A percentile compares a stretch with the other conserved stretches of the same genome.
Conservation (phyloP, 805 yeast species). For the Metschnikowia corniflorae region DNA sequence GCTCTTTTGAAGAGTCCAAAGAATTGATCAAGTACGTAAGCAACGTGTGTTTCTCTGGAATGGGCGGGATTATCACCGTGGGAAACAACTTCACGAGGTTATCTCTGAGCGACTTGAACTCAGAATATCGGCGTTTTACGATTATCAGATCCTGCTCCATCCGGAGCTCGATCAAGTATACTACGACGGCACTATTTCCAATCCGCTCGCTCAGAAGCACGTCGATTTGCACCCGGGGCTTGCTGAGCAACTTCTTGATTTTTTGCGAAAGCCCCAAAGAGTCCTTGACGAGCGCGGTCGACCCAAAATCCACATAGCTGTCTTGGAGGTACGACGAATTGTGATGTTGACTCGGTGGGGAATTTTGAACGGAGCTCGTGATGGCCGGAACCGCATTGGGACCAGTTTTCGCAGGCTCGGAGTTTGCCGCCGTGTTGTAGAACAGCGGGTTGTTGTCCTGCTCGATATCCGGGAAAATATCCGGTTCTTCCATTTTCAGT, state of each 20-base stretch:
- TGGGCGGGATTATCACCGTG: slow-evolving; percentile 40
- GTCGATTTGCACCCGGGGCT: slow-evolving; percentile 26
- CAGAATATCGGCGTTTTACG: slow-evolving; percentile 42
- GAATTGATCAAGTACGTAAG: slow-evolving; percentile 40
- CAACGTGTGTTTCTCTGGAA: slow-evolving; percentile 47
- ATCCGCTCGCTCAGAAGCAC: slow-evolving; percentile 36
- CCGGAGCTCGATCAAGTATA: slow-evolving; percentile 32
- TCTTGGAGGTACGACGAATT: slow-evolving; percentile 11
- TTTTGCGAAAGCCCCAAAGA: slow-evolving; percentile 17
- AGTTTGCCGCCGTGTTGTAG: slow-evolving; percentile 29
- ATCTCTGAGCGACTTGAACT: slow-evolving; percentile 42
- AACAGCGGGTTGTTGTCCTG: slow-evolving; percentile 45
- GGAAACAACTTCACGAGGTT: slow-evolving; percentile 37
- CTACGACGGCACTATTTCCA: slow-evolving; percentile 34
- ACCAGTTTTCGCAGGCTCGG: slow-evolving; percentile 12
- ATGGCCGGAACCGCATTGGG: neutral
- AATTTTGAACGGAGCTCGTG: neutral
- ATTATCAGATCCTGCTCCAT: slow-evolving; percentile 21
- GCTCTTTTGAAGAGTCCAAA: slow-evolving; percentile 35
- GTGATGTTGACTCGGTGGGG: neutral
- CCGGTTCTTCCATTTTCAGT: slow-evolving; percentile 16
- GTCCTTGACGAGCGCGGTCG: slow-evolving; percentile 16
- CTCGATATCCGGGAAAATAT: slow-evolving; percentile 37
- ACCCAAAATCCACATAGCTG: slow-evolving; percentile 15
- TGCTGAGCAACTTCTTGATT: slow-evolving; percentile 28